Conservation (phyloP, 768 basidiomycete species). For the Leucocoprinus leucothites region DNA sequence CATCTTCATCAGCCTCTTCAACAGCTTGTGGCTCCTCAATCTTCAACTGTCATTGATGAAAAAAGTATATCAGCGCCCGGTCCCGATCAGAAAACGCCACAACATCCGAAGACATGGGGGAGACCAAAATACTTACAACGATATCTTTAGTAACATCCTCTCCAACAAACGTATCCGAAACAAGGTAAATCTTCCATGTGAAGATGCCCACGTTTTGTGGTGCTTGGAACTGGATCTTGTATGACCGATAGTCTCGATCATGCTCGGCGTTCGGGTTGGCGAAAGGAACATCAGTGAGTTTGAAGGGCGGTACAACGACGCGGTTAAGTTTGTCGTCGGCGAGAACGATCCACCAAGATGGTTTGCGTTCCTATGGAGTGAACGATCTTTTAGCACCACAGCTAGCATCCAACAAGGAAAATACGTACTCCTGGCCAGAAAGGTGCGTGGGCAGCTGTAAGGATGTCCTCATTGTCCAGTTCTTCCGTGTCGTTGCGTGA, state of each 20-base stretch:
- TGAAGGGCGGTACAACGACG: constrained; percentile 83
- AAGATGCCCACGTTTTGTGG: constrained; percentile 81
- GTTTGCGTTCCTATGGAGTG: constrained; percentile 69
- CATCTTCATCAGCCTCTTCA: constrained; percentile 72
- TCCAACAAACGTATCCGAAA: constrained; percentile 88
- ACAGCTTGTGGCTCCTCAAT: constrained; percentile 72
- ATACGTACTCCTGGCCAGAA: constrained; percentile 81
- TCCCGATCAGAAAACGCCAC: not conserved
- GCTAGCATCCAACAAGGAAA: not conserved
- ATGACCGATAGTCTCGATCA: constrained; percentile 68
- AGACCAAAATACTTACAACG: constrained; percentile 45
- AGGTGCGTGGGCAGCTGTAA: constrained; percentile 81
- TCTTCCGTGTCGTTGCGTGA: constrained; percentile 64
- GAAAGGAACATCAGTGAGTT: constrained; percentile 77
- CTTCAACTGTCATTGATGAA: constrained; percentile 54
- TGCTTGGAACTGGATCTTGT: constrained; percentile 94
- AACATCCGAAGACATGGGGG: not conserved
- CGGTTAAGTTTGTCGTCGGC: constrained; percentile 84
- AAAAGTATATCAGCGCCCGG: constrained; percentile 10
- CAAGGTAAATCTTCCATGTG: constrained; percentile 83
- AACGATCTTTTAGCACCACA: constrained; percentile 1
- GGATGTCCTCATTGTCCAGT: constrained; percentile 34
- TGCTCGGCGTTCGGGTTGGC: constrained; percentile 35
- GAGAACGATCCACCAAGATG: constrained; percentile 89
- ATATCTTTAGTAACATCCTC: constrained; percentile 73